Conservation (phyloP, 345 rosid species). For the Firmiana major region DNA sequence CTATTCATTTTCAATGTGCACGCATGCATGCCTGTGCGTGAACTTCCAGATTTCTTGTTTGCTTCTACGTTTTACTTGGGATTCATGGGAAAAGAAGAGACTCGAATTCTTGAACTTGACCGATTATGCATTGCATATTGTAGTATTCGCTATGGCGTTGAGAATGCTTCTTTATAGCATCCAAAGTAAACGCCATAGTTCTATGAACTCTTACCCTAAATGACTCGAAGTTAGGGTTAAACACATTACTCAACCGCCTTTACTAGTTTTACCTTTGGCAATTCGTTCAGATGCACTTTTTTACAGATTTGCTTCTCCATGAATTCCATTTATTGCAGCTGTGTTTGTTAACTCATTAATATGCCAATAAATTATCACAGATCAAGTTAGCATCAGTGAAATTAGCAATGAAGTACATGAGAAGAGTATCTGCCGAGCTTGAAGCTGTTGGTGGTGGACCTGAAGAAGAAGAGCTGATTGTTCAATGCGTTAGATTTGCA, state of each 20-base stretch:
- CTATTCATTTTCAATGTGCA: conserved; percentile 27
- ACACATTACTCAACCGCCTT: neutral
- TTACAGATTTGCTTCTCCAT: neutral
- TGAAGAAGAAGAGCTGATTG: conserved; percentile 93
- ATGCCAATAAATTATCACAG: conserved; percentile 32
- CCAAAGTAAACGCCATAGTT: neutral
- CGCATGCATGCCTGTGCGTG: conserved; percentile 35
- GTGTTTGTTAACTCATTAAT: neutral
- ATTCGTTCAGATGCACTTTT: neutral
- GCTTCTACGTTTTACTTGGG: conserved; percentile 25
- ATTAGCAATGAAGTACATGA: conserved; percentile 95
- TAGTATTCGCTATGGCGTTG: no score
- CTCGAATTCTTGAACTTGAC: neutral
- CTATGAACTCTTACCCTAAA: neutral
- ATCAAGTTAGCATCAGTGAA: conserved; percentile 88
- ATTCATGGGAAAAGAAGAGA: neutral
- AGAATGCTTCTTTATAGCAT: neutral
- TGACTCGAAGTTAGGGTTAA: neutral
- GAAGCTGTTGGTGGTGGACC: conserved; percentile 60
- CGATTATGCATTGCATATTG: neutral
- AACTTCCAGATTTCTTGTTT: conserved; percentile 42
- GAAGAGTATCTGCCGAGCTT: conserved; percentile 85
- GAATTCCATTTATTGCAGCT: neutral
- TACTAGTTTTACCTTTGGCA: neutral
- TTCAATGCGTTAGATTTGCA: conserved; percentile 90